Conservation (phyloP, 257 asterid genomes). For the Rauvolfia tetraphylla region DNA sequence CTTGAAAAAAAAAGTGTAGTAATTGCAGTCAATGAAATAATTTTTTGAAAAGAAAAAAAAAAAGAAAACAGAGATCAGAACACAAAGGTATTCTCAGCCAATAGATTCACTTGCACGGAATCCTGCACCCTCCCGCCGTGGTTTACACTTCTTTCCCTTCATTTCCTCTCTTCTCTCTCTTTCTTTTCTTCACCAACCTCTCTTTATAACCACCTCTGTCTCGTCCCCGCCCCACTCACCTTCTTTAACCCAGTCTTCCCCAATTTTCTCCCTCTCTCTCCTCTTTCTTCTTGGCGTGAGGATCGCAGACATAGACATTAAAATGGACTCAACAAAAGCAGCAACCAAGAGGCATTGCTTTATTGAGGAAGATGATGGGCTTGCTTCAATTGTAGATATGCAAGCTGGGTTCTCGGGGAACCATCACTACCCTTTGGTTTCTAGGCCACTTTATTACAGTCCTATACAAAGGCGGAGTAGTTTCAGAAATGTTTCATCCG, state of each 20-base stretch:
- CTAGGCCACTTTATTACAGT: constrained; percentile 25
- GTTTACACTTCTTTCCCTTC: constrained; percentile 21
- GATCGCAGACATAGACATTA: background rate
- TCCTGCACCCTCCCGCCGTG: constrained; percentile 24
- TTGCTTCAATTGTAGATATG: constrained; percentile 27
- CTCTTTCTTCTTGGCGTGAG: background rate
- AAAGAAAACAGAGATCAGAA: too few species aligned
- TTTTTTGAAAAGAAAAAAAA: background rate
- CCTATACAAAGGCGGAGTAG: constrained; percentile 22
- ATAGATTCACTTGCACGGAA: constrained; percentile 41
- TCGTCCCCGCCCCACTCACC: background rate
- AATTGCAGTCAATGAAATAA: too few species aligned
- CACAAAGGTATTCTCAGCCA: constrained; percentile 22
- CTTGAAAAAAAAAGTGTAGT: background rate
- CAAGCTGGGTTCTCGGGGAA: constrained; percentile 17
- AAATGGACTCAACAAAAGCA: constrained; percentile 25
- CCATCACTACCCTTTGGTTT: constrained; percentile 21
- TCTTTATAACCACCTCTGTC: constrained; percentile 26
- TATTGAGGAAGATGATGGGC: constrained; percentile 30
- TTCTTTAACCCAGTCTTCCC: background rate
- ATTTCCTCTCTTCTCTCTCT: background rate
- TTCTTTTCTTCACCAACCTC: constrained; percentile 18
- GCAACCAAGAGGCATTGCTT: constrained; percentile 24
- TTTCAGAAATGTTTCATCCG: constrained; percentile 16
- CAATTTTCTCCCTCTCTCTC: background rate